Base-by-base conservation (phyloP, 2,329 filamentous ascomycete species). In the Cyphellophora europaea region DNA sequence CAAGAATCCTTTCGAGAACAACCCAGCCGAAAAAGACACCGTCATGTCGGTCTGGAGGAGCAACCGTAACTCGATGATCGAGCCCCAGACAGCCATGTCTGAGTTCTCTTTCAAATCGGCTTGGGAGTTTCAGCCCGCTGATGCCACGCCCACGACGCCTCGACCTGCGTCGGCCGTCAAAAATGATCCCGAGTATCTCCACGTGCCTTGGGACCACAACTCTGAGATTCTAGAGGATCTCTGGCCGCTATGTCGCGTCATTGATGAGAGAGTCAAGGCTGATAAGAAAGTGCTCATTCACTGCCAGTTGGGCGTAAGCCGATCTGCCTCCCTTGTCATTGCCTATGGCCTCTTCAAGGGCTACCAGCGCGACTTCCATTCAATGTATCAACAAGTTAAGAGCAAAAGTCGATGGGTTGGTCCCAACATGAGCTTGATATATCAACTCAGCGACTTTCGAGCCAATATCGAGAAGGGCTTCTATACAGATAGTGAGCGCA, bases 351-450 rank as follows among this genome's bases (percentile, higher is more conserved):
- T 79, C 11, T 79, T 73, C 58, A 79, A 78, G 47, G 72, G 77
- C 38, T 71, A 71, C 6, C 59, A 69, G 27, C 56, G 75, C 47
- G 75, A 73, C 49, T 77, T 79, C 25, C 76, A 79, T 52, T 71
- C 76, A 43, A 75, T 76, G 41, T 79, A 79, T 49, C 71, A 76
- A 53, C 61, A 66, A 27, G 74, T 79, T 18, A 79, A 79, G 57
- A 67, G 64, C 48, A 65, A 72, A 41, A 79, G 75, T 58, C 72
- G 71, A 51, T 79, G 75, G 75, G 77, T 79, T 29, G 74, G 75
- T 2, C 75, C 75, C 1, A 79, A 79, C 52, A 79, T 79, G 75
- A 78, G 76, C 45, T 59, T 79, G 37, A 79, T 79, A 51, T 79
- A 79, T 63, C 75, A 79, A 50, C 61, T 79, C 31, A 76, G 76